Evolutionary conservation across 768 basidiomycete species (phyloP), one percentile per base, ranked within the genome.

Genomic region (Naganishia friedmannii): DNA sequence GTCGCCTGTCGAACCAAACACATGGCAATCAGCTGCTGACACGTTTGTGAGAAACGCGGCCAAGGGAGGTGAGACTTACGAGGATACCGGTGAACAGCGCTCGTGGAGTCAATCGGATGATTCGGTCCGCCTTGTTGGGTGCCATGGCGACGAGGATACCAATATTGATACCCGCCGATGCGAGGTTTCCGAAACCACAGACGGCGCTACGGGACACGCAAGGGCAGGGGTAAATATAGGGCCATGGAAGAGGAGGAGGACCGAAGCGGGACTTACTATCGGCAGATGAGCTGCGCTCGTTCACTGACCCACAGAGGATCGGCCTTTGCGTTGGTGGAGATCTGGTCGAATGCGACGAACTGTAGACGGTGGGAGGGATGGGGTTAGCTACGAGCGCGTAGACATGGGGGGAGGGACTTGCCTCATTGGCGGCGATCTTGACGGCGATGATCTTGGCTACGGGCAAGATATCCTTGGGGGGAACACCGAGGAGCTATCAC

Each of bases 131-230:
- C 71, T 88, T 86, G 28, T 88, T 83, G 3, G 89, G 89, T 26
- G 89, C 89, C 31, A 90, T 83, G 28, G 88, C 87, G 56, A 84
- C 83, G 58, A 90, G 83, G 77, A 90, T 89, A 76, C 89, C 89
- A 70, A 90, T 86, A 79, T 93, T 90, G 74, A 94, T 92, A 76
- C 92, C 93, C 29, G 93, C 83, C 8, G 90, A 73, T 28, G 72
- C 74, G 39, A 80, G 71, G 76, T 94, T 94, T 70, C 91, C 91
- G 77, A 95, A 95, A 12, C 93, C 93, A 80, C 92, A 93, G 19
- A 94, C 87, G 19, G 89, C 88, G 79, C 66, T 67, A 37, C 4
- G 34, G 12, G 53, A 23, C 6, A 51, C 42, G 53, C 5, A 2
- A 45, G 21, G 7, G 51, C 9, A 21, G 17, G 28, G 32, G 21